Evolutionary conservation across 176 grass and related monocot genomes (phyloP).

Genomic region (Lolium perenne): DNA sequence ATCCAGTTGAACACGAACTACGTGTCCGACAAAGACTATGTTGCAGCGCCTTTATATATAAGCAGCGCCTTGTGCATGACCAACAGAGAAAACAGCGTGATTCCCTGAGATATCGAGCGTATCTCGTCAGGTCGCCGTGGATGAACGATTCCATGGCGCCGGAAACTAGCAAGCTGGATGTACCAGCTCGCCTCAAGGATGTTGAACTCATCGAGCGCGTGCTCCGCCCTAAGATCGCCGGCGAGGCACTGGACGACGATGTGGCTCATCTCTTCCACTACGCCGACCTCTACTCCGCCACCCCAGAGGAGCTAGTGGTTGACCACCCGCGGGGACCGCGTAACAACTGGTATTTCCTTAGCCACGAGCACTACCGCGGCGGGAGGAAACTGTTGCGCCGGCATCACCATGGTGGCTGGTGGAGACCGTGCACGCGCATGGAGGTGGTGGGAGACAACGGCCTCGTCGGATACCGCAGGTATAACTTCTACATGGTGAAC

Average conservation of each 20-base stretch:
- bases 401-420: neutral
- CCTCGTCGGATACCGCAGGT: neutral
- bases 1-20: too few relatives aligned
- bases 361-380: neutral
- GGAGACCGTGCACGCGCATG: neutral
- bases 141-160: neutral
- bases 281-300: neutral
- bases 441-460: neutral
- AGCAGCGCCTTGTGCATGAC: too few relatives aligned
- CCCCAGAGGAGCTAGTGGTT: neutral
- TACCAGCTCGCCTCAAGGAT: neutral
- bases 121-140: neutral
- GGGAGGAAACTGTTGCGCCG: neutral
- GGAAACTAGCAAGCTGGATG: neutral
- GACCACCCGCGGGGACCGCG: neutral
- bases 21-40: too few relatives aligned
- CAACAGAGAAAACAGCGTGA: neutral
- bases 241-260: neutral
- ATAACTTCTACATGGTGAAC: neutral
- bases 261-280: neutral
- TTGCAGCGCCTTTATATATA: too few relatives aligned
- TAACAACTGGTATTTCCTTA: neutral
- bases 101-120: neutral
- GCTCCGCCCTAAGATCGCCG: neutral
- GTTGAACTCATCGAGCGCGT: neutral